Evolutionary conservation across 768 basidiomycete genomes (phyloP), one percentile per base, ranked within the genome.

Genomic region (Amanita fuliginea): DNA sequence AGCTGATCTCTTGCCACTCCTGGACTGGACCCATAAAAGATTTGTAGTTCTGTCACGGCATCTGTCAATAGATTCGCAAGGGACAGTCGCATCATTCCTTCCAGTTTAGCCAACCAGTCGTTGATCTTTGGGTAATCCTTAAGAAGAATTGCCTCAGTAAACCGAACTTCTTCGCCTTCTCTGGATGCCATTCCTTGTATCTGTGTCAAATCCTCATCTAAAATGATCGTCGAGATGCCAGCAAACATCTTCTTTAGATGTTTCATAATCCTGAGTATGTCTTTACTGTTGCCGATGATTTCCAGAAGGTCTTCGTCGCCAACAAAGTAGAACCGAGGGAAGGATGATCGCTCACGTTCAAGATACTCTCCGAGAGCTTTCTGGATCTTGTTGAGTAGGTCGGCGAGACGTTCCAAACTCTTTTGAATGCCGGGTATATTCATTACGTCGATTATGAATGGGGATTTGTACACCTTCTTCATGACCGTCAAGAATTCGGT

Each of bases 191-290:
- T 95, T 46, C 89, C 93, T 54, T 83, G 82, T 50, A 98, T 94
- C 60, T 85, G 78, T 4, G 89, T 84, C 54, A 87, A 62, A 42
- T 93, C 91, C 14, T 92, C 89, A 61, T 96, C 90, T 22, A 98
- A 74, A 57, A 71, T 75, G 56, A 98, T 75, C 0, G 92, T 93
- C 1, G 92, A 85, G 34, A 99, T 85, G 22, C 96, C 96, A 18
- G 96, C 96, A 66, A 99, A 99, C 96, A 99, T 99, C 76, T 99
- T 99, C 74, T 97, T 98, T 52, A 99, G 75, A 69, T 98, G 96
- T 59, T 99, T 99, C 90, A 96, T 92, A 66, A 98, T 89, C 34
- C 96, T 86, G 39, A 92, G 67, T 57, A 98, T 96, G 60, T 98
- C 94, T 65, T 97, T 99, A 76, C 92, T 96, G 71, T 99, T 99